Conservation (phyloP, 805 yeast genomes). For the Ogataea paraovalis region DNA sequence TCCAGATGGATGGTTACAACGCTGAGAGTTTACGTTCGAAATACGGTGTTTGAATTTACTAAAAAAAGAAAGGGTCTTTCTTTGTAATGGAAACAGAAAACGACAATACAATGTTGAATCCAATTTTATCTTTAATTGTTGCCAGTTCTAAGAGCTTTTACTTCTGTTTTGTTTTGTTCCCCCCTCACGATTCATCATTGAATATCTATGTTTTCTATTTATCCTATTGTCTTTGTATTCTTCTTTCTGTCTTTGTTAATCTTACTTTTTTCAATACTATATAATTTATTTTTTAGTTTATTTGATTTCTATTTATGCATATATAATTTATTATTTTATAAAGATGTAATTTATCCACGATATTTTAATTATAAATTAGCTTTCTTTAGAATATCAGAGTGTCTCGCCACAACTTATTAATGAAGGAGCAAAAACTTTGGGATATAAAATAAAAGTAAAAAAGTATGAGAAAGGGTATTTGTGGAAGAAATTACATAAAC, state of each 20-base stretch:
- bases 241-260: neutral
- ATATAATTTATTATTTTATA: neutral
- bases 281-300: neutral
- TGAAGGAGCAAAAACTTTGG: too few relatives aligned
- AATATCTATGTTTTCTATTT: too few relatives aligned
- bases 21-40: slow-evolving; percentile 23
- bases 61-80: neutral
- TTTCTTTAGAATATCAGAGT: too few relatives aligned
- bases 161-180: too few relatives aligned
- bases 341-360: too few relatives aligned
- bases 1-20: slow-evolving; percentile 23
- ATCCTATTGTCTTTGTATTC: neutral
- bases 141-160: too few relatives aligned
- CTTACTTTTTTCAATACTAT: neutral
- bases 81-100: neutral
- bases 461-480: neutral
- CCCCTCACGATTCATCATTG: too few relatives aligned
- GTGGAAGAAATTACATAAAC: slow-evolving; percentile 2
- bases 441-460: too few relatives aligned
- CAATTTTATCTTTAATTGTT: neutral
- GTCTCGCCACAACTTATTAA: too few relatives aligned
- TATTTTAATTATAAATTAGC: too few relatives aligned
- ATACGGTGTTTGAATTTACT: slow-evolving; percentile 23
- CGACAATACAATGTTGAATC: neutral
- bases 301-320: neutral